Conservation (phyloP, 2,329 filamentous ascomycete genomes). For the Colletotrichum ledebouriae region DNA sequence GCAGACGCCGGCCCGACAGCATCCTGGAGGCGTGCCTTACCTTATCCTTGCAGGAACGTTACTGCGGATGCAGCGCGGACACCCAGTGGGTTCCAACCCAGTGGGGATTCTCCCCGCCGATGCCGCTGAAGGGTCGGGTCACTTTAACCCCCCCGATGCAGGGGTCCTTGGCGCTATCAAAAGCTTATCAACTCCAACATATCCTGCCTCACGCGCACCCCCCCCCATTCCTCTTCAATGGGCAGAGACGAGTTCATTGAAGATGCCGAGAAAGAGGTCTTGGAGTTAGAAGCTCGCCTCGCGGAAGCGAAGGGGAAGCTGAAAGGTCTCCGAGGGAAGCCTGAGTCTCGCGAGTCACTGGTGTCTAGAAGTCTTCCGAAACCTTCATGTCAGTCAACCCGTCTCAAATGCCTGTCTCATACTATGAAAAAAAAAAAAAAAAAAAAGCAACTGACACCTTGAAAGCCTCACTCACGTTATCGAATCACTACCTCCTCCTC, state of each 20-base stretch:
- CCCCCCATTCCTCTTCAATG: conserved; percentile 44
- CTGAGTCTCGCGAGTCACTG: conserved; percentile 29
- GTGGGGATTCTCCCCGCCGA: conserved; percentile 10
- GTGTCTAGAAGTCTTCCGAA: conserved; percentile 16
- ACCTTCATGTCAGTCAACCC: conserved; percentile 44
- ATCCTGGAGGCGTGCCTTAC: neutral
- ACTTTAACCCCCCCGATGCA: conserved; percentile 14
- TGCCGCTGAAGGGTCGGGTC: conserved; percentile 29
- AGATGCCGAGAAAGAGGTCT: conserved; percentile 66
- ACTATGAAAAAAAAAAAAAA: neutral
- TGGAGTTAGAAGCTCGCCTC: conserved; percentile 68
- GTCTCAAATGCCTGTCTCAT: conserved; percentile 34
- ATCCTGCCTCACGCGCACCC: neutral
- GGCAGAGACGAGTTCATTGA: conserved; percentile 45
- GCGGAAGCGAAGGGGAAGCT: conserved; percentile 61
- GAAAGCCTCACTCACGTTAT: conserved; percentile 22
- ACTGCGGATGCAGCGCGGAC: conserved; percentile 2
- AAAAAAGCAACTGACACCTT: conserved; percentile 11
- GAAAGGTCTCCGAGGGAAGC: conserved; percentile 53
- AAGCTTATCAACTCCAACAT: conserved; percentile 39
- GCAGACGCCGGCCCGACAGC: conserved; percentile 37
- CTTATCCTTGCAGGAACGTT: conserved; percentile 11
- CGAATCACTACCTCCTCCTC: conserved; percentile 78
- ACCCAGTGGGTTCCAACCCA: conserved; percentile 1
- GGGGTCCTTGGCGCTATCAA: conserved; percentile 13